These are phyloP conservation scores for Lactarius quietus DNA, from an alignment of 768 basidiomycete species.

Conservation along the genomic window DNA sequence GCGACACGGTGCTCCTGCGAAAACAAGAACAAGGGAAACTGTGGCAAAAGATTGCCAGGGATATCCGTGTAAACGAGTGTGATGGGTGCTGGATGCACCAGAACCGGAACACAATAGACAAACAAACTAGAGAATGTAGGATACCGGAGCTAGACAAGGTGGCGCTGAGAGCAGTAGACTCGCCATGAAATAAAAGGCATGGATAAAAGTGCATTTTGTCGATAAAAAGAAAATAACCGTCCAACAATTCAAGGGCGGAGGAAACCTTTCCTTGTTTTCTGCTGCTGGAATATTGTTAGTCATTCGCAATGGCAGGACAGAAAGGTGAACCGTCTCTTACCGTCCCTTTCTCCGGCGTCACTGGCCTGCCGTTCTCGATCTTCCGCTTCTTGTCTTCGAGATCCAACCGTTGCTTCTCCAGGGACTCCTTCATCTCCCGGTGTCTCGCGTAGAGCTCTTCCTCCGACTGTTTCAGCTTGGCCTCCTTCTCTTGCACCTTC, in stretches of 20 bases:
- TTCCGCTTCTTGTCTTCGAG: constrained; percentile 98
- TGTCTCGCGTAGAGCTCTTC: constrained; percentile 98
- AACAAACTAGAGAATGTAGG: constrained; percentile 38
- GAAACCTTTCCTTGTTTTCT: constrained; percentile 63
- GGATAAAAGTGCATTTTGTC: constrained; percentile 31
- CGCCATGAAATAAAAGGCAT: constrained; percentile 34
- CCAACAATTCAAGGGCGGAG: constrained; percentile 51
- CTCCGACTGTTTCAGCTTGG: constrained; percentile 97
- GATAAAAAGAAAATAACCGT: constrained; percentile 28
- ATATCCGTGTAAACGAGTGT: constrained; percentile 29
- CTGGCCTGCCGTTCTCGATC: constrained; percentile 89
- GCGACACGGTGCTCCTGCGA: constrained; percentile 9
- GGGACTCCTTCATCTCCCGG: constrained; percentile 99
- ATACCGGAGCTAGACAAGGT: constrained; percentile 40
- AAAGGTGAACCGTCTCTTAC: constrained; percentile 44
- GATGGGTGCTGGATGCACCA: constrained; percentile 24
- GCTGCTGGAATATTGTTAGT: constrained; percentile 7
- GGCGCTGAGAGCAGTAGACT: constrained; percentile 38
- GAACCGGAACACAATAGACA: constrained; percentile 24
- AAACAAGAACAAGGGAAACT: constrained; percentile 26
- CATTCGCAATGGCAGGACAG: constrained; percentile 9
- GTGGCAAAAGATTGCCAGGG: constrained; percentile 22
- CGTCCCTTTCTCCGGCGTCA: constrained; percentile 90
- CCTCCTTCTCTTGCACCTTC: constrained; percentile 99
- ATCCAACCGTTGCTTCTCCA: constrained; percentile 93